Evolutionary conservation across 2,329 filamentous ascomycete species (phyloP).

Genomic region (Lecanicillium sp.): DNA sequence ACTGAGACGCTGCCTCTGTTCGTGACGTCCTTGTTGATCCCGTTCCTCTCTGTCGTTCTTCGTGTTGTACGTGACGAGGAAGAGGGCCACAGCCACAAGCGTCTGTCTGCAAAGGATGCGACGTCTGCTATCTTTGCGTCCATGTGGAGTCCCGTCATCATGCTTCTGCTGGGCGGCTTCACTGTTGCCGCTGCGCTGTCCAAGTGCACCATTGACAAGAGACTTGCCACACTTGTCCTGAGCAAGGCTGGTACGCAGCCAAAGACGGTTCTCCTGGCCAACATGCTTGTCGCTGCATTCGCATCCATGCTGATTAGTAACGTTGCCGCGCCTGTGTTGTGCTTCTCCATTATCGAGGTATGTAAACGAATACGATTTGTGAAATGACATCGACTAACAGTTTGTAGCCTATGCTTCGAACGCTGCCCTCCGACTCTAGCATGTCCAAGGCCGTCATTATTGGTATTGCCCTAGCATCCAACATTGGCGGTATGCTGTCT

Average conservation of each 20-base stretch:
- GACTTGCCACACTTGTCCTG: conserved; percentile 90
- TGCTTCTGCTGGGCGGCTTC: conserved; percentile 93
- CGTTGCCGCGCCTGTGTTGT: conserved; percentile 91
- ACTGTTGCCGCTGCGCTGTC: conserved; percentile 91
- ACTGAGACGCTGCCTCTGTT: conserved; percentile 97
- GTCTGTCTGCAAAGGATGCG: conserved; percentile 73
- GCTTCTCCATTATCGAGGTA: conserved; percentile 86
- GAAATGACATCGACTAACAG: too few species aligned
- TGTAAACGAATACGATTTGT: conserved; percentile 14
- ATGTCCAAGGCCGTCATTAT: conserved; percentile 95
- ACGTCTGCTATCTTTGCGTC: conserved; percentile 81
- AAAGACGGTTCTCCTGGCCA: conserved; percentile 82
- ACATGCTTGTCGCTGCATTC: conserved; percentile 97
- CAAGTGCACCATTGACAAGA: conserved; percentile 96
- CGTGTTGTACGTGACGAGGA: conserved; percentile 75
- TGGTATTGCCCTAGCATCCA: conserved; percentile 89
- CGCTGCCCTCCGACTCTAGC: conserved; percentile 78
- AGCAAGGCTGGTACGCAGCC: conserved; percentile 94
- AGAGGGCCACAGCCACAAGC: conserved; percentile 47
- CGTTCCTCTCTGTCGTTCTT: conserved; percentile 84
- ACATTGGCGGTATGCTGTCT: conserved; percentile 92
- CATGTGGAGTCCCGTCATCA: conserved; percentile 99
- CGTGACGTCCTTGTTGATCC: conserved; percentile 88
- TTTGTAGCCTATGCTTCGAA: conserved; percentile 73
- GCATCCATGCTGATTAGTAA: conserved; percentile 99